These are phyloP conservation scores for Coniella lustricola DNA, from an alignment of 2,329 filamentous ascomycete species.

Conservation along the genomic window DNA sequence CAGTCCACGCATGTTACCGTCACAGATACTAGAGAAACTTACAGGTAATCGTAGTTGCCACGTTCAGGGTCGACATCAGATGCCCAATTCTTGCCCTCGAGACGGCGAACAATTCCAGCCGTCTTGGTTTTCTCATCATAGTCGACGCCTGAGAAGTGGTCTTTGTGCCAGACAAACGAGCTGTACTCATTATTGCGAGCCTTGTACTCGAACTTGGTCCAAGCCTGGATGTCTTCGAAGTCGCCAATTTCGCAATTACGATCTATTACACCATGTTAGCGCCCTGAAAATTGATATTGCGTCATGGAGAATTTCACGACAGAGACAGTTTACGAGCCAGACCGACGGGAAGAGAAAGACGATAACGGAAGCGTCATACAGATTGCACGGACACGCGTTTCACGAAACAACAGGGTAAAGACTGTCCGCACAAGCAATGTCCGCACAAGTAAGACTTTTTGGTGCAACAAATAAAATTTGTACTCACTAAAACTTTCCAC, in stretches of 20 bases:
- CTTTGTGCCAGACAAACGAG: conserved; percentile 54
- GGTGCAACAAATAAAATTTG: background rate
- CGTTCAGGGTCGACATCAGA: conserved; percentile 45
- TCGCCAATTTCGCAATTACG: conserved; percentile 46
- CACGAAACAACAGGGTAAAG: background rate
- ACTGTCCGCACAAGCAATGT: background rate
- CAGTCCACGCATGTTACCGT: background rate
- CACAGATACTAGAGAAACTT: background rate
- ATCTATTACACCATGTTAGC: conserved; percentile 28
- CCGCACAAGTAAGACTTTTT: background rate
- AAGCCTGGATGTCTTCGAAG: conserved; percentile 57
- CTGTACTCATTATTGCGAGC: conserved; percentile 55
- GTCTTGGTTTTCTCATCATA: conserved; percentile 46
- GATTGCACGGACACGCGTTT: background rate
- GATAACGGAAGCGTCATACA: background rate
- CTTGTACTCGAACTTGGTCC: conserved; percentile 60
- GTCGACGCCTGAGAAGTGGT: conserved; percentile 63
- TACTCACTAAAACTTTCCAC: conserved; percentile 43
- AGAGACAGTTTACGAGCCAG: background rate
- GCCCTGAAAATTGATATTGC: no score
- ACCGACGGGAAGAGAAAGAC: no score
- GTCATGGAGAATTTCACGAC: conserved; percentile 7
- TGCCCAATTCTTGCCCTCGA: conserved; percentile 58
- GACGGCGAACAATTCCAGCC: conserved; percentile 57
- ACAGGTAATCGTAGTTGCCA: conserved; percentile 49